These are phyloP conservation scores for Botrytis fabae DNA, from an alignment of 2,329 filamentous ascomycete species.

Conservation along the genomic window DNA sequence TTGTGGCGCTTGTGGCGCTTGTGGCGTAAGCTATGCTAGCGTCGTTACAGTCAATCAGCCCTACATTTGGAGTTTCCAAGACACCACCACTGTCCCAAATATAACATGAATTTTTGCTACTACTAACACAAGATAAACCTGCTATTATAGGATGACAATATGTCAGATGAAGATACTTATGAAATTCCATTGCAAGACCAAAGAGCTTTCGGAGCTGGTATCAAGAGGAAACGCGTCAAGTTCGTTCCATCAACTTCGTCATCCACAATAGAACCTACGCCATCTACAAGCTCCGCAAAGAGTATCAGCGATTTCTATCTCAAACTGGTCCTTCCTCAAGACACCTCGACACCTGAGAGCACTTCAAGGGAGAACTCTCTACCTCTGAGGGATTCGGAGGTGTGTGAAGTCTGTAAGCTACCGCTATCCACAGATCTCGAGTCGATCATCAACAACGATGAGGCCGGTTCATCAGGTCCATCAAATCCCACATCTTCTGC, in stretches of 20 bases:
- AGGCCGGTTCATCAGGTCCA: neutral
- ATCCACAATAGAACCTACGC: conserved; percentile 38
- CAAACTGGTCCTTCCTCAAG: conserved; percentile 56
- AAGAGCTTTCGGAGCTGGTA: conserved; percentile 61
- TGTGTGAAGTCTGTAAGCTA: conserved; percentile 63
- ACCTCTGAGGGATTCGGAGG: neutral
- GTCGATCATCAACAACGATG: neutral
- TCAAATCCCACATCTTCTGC: neutral
- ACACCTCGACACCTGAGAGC: conserved; percentile 7
- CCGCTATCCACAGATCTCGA: conserved; percentile 49
- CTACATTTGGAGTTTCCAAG: neutral
- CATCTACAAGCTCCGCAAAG: conserved; percentile 30
- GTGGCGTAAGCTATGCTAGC: conserved; percentile 18
- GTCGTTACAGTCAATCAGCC: conserved; percentile 9
- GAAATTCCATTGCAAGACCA: conserved; percentile 59
- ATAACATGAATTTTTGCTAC: neutral
- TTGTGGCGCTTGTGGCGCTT: conserved; percentile 20
- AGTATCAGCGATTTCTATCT: conserved; percentile 59
- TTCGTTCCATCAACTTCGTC: conserved; percentile 51
- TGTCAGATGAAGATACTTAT: conserved; percentile 56
- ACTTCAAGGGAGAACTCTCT: neutral
- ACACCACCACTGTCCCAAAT: neutral
- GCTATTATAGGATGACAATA: conserved; percentile 19
- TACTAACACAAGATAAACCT: neutral
- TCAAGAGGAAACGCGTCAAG: conserved; percentile 59